Base-by-base conservation (phyloP, 1,139 yeast species). In the Debaryomyces nepalensis region DNA sequence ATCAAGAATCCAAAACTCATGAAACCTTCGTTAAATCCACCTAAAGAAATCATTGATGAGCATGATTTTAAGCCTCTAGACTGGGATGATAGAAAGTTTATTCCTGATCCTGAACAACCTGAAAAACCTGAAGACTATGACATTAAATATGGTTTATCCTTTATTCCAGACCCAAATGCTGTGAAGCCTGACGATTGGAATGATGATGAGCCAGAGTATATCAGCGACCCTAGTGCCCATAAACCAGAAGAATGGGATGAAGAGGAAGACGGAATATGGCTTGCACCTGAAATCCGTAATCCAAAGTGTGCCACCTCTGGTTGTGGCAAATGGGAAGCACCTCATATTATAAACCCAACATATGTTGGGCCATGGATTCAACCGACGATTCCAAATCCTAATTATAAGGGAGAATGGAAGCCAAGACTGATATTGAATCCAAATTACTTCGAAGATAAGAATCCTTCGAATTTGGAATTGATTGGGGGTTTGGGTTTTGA, bases 401-500 rank as follows among this genome's bases (percentile, higher is more conserved):
- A 77, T 32, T 90, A 83, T 67, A 71, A 76, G 62, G 97, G 97
- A 16, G 78, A 66, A 46, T 90, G 97, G 96, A 49, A 60, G n/a
- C 93, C 95, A 27, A 74, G 77, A 43, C 59, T 54, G 53, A 77
- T 87, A 44, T 64, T 80, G 22, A 90, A 90, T 59, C 96, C 96
- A 5, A 70, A 77, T 31, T 87, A 76, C 64, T 81, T 64, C 53
- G 83, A 81, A 52, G 88, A 82, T 53, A 46, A 47, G 2, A 64
- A 58, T 5, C 93, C 95, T 7, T 70, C 84, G 4, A 70, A 81
- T 51, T 65, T 88, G 49, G 84, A 79, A 53, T 77, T 82, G 31
- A 80, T 90, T 53, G 93, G 90, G 20, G 96, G 87, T 6, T 56
- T 91, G 41, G 96, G 96, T 4, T 87, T 91, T 59, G 98, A 91